Evolutionary conservation across 352 stramenopile species (phyloP).

Genomic region (Globisporangium solare): DNA sequence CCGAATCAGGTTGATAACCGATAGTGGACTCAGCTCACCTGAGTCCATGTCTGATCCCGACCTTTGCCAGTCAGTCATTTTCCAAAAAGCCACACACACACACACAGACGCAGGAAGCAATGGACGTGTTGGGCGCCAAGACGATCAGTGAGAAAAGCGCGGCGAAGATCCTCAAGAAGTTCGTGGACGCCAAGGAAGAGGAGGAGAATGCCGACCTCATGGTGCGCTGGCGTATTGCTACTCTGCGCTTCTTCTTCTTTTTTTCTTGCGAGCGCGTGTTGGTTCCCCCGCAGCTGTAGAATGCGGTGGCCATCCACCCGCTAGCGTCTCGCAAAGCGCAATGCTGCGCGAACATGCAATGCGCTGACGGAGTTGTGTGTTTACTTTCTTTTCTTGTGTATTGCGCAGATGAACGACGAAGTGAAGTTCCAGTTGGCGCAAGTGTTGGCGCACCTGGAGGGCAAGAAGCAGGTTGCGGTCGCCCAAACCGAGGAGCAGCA

Average conservation of each 20-base stretch:
- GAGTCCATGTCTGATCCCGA: slow-evolving; percentile 9
- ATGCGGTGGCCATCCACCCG: too few relatives aligned
- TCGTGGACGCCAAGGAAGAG: slow-evolving; percentile 57
- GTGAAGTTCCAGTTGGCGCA: slow-evolving; percentile 72
- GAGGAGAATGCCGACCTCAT: slow-evolving; percentile 66
- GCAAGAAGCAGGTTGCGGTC: slow-evolving; percentile 18
- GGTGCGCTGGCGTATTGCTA: slow-evolving; percentile 25
- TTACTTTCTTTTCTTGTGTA: not conserved
- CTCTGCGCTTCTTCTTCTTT: not conserved
- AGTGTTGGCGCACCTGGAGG: slow-evolving; percentile 67
- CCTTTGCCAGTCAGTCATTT: slow-evolving; percentile 10
- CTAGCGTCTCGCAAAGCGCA: not conserved
- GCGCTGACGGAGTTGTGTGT: not conserved
- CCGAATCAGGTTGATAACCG: slow-evolving; percentile 7
- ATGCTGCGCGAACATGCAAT: not conserved
- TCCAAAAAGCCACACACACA: not conserved
- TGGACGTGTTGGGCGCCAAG: slow-evolving; percentile 69
- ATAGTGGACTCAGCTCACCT: not conserved
- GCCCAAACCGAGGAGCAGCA: slow-evolving; percentile 4
- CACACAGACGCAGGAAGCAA: slow-evolving; percentile 11
- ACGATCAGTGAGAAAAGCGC: slow-evolving; percentile 56
- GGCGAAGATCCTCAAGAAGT: slow-evolving; percentile 75
- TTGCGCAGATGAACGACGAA: slow-evolving; percentile 65
- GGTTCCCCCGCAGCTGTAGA: slow-evolving; percentile 5
- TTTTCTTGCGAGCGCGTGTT: not conserved